phyloP scores from a whole-genome alignment of 352 stramenopile species.

The Phytophthora uliginosa region DNA sequence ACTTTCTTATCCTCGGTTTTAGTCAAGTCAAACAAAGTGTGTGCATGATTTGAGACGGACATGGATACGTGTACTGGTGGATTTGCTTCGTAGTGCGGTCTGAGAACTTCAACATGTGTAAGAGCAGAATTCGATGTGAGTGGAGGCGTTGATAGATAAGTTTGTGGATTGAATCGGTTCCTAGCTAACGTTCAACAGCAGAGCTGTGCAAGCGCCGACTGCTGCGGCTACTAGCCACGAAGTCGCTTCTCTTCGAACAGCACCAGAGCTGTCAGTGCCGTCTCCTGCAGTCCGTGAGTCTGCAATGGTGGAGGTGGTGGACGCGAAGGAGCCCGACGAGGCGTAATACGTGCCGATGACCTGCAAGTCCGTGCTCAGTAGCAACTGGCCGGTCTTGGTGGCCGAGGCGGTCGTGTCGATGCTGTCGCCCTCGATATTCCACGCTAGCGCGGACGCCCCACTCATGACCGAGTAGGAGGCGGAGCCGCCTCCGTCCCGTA shows the following conservation, averaged over 20 bases:
- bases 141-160: constrained; percentile 31
- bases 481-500: constrained; percentile 28
- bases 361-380: constrained; percentile 42
- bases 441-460: constrained; percentile 25
- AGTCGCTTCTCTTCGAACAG: background rate
- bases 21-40: too few species aligned
- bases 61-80: too few species aligned
- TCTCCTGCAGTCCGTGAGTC: constrained; percentile 18
- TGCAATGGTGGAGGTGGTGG: constrained; percentile 18
- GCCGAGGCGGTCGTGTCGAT: constrained; percentile 35
- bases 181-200: constrained; percentile 30
- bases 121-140: constrained; percentile 29
- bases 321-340: constrained; percentile 18
- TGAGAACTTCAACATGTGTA: constrained; percentile 24
- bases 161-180: constrained; percentile 30
- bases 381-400: constrained; percentile 26
- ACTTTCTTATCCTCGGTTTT: too few species aligned
- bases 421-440: constrained; percentile 38
- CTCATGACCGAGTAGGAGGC: constrained; percentile 21
- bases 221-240: constrained; percentile 11
- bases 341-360: constrained; percentile 47
- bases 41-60: too few species aligned
- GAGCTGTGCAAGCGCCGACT: constrained; percentile 7
- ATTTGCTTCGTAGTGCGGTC: background rate
- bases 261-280: constrained; percentile 12